Percentiles rank a stretch among this genome's conserved stretches.
Conservation (phyloP, 164 flowering plant genomes). For the Dillenia suffruticosa region DNA sequence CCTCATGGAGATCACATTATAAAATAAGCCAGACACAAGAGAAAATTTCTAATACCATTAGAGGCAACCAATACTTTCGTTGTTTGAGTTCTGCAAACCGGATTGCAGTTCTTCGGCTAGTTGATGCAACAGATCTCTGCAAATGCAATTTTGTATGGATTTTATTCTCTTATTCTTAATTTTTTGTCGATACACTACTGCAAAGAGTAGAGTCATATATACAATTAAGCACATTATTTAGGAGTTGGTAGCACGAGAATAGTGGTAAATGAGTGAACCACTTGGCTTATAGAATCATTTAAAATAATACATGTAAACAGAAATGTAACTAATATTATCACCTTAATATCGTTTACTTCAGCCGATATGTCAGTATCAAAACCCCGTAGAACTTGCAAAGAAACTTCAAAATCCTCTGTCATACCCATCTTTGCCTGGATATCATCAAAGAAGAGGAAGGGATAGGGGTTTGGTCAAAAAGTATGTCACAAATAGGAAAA, state of each 20-base stretch:
- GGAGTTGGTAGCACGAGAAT: no score
- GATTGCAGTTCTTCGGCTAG: conserved; percentile 46
- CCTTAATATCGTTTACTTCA: conserved; percentile 99
- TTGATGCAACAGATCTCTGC: conserved; percentile 62
- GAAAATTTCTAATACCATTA: conserved; percentile 38
- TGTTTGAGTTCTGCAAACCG: conserved; percentile 57
- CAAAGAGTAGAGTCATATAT: no score
- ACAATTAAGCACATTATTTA: no score
- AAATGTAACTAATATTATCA: conserved; percentile 13
- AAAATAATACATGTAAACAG: not conserved
- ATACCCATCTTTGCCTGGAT: conserved; percentile 95
- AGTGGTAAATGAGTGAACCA: no score
- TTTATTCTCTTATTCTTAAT: no score
- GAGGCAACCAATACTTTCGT: conserved; percentile 61
- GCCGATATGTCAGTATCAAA: conserved; percentile 79
- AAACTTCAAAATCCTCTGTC: conserved; percentile 93
- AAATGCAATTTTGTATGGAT: not conserved
- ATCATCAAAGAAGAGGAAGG: conserved; percentile 1
- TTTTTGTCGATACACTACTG: no score
- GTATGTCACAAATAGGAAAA: no score
- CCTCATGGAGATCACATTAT: not conserved
- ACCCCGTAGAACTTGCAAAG: conserved; percentile 96
- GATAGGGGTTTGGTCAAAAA: no score
- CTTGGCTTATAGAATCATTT: no score
- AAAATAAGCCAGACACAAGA: not conserved